These are phyloP conservation scores for Quercus gilva DNA, from an alignment of 306 rosid species.

Conservation along the genomic window DNA sequence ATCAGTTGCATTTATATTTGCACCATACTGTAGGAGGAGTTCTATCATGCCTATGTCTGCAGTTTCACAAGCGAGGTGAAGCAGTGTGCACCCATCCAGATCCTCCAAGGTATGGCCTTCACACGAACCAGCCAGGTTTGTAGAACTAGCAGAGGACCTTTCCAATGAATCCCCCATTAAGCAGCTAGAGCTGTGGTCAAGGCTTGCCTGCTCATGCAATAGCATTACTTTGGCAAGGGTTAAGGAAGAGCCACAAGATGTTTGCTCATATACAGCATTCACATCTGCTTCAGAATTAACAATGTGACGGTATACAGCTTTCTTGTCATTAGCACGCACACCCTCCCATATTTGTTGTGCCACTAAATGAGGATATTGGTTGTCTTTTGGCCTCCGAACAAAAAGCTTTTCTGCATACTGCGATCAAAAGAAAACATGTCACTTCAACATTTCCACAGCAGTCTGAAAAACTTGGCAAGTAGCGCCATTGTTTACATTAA, in stretches of 20 bases:
- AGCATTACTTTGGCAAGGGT: constrained; percentile 94
- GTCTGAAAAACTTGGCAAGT: not conserved
- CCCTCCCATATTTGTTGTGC: constrained; percentile 94
- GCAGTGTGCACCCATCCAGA: constrained; percentile 78
- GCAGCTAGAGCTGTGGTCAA: constrained; percentile 51
- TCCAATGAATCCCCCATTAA: constrained; percentile 60
- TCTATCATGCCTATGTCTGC: constrained; percentile 95
- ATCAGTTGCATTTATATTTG: constrained; percentile 70
- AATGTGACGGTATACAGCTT: constrained; percentile 86
- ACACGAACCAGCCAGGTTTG: constrained; percentile 46
- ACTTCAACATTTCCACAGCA: constrained; percentile 3
- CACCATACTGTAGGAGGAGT: constrained; percentile 96
- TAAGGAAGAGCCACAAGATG: constrained; percentile 53
- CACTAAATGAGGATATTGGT: constrained; percentile 61
- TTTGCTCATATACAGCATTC: constrained; percentile 67
- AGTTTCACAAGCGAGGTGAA: constrained; percentile 94
- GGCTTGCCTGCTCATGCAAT: constrained; percentile 72
- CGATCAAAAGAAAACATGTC: constrained; percentile 17
- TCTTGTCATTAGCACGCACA: constrained; percentile 87
- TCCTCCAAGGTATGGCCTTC: constrained; percentile 63
- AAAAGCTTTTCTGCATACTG: constrained; percentile 97
- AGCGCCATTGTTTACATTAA: not conserved
- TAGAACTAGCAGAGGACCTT: constrained; percentile 60
- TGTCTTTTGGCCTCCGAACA: constrained; percentile 78
- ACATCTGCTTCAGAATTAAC: constrained; percentile 82